phyloP scores from a whole-genome alignment of 2,329 filamentous ascomycete species.

The Kalmusia sp. region DNA sequence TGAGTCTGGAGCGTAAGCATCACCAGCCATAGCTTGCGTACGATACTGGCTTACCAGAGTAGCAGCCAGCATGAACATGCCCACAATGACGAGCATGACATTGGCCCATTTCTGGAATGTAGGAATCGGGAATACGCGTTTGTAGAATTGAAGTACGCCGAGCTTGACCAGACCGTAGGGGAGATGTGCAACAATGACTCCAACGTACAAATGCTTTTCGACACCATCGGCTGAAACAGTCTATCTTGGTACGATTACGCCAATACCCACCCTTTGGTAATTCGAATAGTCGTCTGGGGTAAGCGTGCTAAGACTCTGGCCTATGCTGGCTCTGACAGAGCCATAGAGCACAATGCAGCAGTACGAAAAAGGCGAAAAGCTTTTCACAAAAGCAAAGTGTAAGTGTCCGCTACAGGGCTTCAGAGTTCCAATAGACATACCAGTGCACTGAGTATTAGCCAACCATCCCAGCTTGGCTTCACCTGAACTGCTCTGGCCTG shows the following conservation, averaged over 20 bases:
- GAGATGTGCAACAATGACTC: slow-evolving; percentile 1
- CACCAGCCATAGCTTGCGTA: neutral
- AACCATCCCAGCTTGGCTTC: too few relatives aligned
- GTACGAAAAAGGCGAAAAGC: too few relatives aligned
- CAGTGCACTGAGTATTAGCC: too few relatives aligned
- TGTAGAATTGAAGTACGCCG: neutral
- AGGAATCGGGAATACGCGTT: neutral
- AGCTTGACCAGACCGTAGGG: neutral
- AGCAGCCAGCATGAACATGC: neutral
- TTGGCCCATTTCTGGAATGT: neutral
- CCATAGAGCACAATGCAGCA: too few relatives aligned
- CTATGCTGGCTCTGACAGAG: too few relatives aligned
- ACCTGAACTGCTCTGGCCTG: too few relatives aligned
- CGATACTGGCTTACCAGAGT: neutral
- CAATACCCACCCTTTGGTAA: too few relatives aligned
- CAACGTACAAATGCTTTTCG: neutral
- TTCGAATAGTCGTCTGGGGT: too few relatives aligned
- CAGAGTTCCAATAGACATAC: too few relatives aligned
- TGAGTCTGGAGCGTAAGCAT: neutral
- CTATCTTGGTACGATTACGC: neutral
- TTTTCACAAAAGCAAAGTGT: too few relatives aligned
- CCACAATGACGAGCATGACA: neutral
- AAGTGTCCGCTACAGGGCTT: too few relatives aligned
- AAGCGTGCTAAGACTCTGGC: too few relatives aligned
- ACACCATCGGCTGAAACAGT: neutral